These are phyloP conservation scores for Huntiella savannae DNA, from an alignment of 2,329 filamentous ascomycete species.

Conservation along the genomic window DNA sequence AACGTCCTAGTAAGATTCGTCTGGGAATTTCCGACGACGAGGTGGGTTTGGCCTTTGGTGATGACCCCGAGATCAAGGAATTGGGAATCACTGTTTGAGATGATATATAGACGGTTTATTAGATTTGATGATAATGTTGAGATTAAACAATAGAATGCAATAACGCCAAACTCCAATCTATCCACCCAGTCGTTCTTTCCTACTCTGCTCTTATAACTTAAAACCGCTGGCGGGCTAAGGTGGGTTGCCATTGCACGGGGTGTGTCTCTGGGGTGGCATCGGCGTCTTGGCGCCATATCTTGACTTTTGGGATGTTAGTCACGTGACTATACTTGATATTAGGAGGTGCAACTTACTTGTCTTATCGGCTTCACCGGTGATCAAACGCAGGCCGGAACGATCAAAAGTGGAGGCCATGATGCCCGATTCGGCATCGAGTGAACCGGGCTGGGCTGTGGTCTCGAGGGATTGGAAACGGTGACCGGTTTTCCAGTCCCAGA, in stretches of 20 bases:
- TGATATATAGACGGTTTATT: too few relatives aligned
- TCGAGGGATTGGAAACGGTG: constrained; percentile 80
- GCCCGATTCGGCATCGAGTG: constrained; percentile 80
- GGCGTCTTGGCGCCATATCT: constrained; percentile 92
- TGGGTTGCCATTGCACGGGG: constrained; percentile 82
- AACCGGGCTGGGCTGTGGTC: constrained; percentile 83
- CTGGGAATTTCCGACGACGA: constrained; percentile 81
- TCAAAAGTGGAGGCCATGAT: constrained; percentile 93
- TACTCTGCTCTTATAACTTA: background rate
- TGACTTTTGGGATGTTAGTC: constrained; percentile 32
- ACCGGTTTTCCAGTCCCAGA: constrained; percentile 98
- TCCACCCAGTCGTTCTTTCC: background rate
- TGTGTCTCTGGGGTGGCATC: constrained; percentile 79
- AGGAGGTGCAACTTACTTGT: constrained; percentile 39
- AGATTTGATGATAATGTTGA: too few relatives aligned
- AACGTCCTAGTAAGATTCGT: constrained; percentile 72
- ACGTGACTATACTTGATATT: background rate
- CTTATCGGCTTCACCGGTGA: constrained; percentile 92
- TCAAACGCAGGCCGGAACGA: constrained; percentile 67
- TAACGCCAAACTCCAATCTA: too few relatives aligned
- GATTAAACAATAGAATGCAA: too few relatives aligned
- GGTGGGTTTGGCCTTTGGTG: constrained; percentile 67
- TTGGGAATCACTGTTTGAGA: constrained; percentile 39
- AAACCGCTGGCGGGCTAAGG: constrained; percentile 15
- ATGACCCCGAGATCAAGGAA: constrained; percentile 71